Base-by-base conservation (phyloP, 805 yeast genomes). In the Sporopachydermia lactativora region DNA sequence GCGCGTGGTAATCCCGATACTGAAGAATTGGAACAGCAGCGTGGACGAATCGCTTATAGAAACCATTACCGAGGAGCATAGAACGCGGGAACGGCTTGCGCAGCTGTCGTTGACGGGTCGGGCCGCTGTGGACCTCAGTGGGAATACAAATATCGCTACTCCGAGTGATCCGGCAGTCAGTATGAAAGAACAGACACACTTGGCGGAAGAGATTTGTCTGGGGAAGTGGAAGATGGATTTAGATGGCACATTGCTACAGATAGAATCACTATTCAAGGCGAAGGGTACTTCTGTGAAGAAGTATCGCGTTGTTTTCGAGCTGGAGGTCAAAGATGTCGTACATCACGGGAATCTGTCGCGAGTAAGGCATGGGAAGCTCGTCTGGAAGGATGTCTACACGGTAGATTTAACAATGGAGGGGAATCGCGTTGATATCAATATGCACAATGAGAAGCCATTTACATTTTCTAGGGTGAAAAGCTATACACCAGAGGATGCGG, bases 1-100 rank as follows among this genome's bases (percentile, higher is more conserved):
- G 0, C 54, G 58, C 2, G 56, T 61, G 36, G 77, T 86, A 1
- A 77, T 88, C 2, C 79, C 79, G 3, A 61, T 61, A 40, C 66
- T 81, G 40, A 53, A 53, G 5, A 52, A 52, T 19, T 52, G 55
- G 53, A 49, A 59, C 40, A 44, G 52, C 42, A 49, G 51, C 45
- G 60, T 60, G 8, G 31, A 24, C 31, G 31, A 24, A 24, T 8
- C 13, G 8, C n/a, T 24, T 8, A 24, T 24, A 8, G 31, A 24
- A 24, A 8, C 31, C 8, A 24, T 24, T 8, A 8, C 31, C n/a
- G 31, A 24, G 31, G 31, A 24, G n/a, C 31, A 24, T n/a, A 24
- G 31, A 24, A 24, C 8, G 13, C n/a, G 13, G n/a, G 31, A 24
- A n/a, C 8, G n/a, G 8, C n/a, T 24, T 8, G 31, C 31, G 8